A percentile compares a stretch with the other conserved stretches of the same genome.
These are phyloP conservation scores for Inga oerstediana DNA, from an alignment of 306 rosid genomes.

Conservation along the genomic window DNA sequence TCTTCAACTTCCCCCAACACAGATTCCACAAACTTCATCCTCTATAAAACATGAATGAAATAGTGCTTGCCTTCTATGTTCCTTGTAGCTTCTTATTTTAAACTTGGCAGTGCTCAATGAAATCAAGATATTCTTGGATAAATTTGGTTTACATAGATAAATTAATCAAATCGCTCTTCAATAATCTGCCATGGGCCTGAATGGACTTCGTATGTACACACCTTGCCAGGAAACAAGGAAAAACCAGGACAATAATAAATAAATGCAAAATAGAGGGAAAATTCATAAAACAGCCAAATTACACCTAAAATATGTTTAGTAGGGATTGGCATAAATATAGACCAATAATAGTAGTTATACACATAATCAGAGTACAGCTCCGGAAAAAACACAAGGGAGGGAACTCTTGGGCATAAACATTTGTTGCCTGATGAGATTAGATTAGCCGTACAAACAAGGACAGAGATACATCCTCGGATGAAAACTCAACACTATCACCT, in stretches of 20 bases:
- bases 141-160: neutral
- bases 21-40: conserved; percentile 30
- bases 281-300: neutral
- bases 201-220: neutral
- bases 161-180: neutral
- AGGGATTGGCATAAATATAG: neutral
- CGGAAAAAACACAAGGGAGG: neutral
- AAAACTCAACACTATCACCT: conserved; percentile 18
- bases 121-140: neutral
- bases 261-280: neutral
- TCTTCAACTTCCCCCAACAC: conserved; percentile 36
- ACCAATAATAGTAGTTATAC: neutral
- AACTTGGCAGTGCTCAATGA: neutral
- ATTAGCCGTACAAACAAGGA: conserved; percentile 2
- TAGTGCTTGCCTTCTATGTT: neutral
- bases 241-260: neutral
- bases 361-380: conserved; percentile 4
- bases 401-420: neutral
- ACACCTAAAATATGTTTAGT: neutral
- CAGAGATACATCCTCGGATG: conserved; percentile 4
- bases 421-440: neutral
- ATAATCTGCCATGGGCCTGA: neutral
- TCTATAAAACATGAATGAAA: conserved; percentile 35
- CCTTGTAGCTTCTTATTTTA: neutral
- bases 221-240: neutral